Base-by-base conservation (phyloP, 129 eudicot genomes). In the Centella asiatica region DNA sequence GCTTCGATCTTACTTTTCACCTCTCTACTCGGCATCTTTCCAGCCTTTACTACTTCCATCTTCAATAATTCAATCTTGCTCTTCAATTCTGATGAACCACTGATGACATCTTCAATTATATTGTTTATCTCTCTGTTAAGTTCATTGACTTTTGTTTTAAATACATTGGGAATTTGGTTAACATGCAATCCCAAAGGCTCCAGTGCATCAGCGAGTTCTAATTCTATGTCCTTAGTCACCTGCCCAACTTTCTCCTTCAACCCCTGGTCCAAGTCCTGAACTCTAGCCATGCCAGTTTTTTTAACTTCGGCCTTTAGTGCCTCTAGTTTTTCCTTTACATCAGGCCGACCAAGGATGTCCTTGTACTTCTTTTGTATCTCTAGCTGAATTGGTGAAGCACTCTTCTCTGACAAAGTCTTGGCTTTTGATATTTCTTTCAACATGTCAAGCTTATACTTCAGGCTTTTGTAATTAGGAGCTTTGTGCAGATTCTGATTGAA, bases 401-500 rank as follows among this genome's bases (percentile, higher is more conserved):
- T 83, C 32, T 61, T 76, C 67, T 74, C 78, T 23, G 85, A 71
- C 8, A 80, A 39, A 37, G 22, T 64, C 62, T 76, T 76, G 71
- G 89, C 81, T 58, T 76, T 70, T 15, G 86, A 69, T 27, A 85
- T 47, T 66, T 85, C 94, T 34, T 78, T 74, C 68, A 86, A 68
- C 90, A 77, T 72, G 36, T 69, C 68, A 56, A 82, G 80, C 78
- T 85, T 89, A 46, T 62, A 73, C 57, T 67, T 72, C 57, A 89
- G 71, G 69, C 81, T 78, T 25, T 64, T 60, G 77, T 79, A 80
- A 66, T 89, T 89, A 8, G 95, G 90, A 75, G 95, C 83, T 6
- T 50, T 26, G n/a, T 77, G 66, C n/a, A 89, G 72, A 27, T 72
- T 79, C 53, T 74, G 72, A 10, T 64, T 62, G 23, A 85, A 83